Conservation (phyloP, 768 basidiomycete genomes). For the Leccinum broughii region DNA sequence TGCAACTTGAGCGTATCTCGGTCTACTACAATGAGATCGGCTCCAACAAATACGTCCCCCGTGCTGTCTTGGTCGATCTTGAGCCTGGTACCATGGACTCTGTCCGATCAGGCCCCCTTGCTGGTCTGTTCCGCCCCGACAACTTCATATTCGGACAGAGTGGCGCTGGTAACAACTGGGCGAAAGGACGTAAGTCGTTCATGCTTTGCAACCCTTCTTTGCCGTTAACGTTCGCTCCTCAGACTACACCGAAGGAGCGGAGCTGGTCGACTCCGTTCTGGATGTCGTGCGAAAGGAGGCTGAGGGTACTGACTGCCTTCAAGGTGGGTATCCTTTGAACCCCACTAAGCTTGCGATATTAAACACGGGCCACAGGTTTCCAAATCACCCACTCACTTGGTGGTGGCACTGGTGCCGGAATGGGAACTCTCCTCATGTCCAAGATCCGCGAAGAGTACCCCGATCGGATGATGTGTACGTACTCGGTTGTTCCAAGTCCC, state of each 20-base stretch:
- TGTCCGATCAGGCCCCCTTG: conserved; percentile 86
- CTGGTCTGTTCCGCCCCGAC: conserved; percentile 93
- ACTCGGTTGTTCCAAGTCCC: conserved; percentile 96
- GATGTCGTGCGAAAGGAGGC: conserved; percentile 99
- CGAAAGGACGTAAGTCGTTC: conserved; percentile 88
- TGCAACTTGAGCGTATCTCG: conserved; percentile 95
- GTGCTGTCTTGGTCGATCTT: conserved; percentile 95
- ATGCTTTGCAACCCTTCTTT: not conserved
- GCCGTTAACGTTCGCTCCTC: not conserved
- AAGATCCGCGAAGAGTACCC: conserved; percentile 99
- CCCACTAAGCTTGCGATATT: conserved; percentile 2
- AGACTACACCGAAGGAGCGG: conserved; percentile 93
- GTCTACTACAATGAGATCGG: conserved; percentile 98
- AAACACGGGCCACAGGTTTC: conserved; percentile 62
- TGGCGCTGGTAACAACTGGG: conserved; percentile 99
- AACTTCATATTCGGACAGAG: conserved; percentile 99
- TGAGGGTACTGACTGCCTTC: conserved; percentile 94
- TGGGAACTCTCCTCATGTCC: conserved; percentile 98
- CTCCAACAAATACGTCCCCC: conserved; percentile 96
- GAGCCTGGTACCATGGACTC: conserved; percentile 98
- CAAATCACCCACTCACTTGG: conserved; percentile 98
- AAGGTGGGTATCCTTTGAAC: conserved; percentile 60
- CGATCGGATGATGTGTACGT: conserved; percentile 99
- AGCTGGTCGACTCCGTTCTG: conserved; percentile 96
- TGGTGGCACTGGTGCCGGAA: conserved; percentile 99